Conservation (phyloP, 2,329 filamentous ascomycete species). For the Cercospora sp. region DNA sequence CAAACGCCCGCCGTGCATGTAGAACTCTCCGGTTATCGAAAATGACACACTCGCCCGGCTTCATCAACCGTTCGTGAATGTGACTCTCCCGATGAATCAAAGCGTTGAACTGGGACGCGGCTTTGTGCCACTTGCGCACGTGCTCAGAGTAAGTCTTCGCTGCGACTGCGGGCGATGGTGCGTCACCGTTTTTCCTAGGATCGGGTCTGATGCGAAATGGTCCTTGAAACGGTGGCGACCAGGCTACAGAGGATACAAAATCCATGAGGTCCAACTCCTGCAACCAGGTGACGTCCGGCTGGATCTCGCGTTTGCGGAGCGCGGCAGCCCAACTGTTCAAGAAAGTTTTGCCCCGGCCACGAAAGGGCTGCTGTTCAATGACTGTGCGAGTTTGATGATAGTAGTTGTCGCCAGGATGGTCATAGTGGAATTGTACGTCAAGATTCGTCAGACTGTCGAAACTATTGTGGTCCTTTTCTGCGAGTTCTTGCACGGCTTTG, state of each 20-base stretch:
- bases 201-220: constrained; percentile 29
- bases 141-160: not conserved
- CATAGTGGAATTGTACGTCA: constrained; percentile 50
- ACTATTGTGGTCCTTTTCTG: constrained; percentile 14
- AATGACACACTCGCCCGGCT: constrained; percentile 84
- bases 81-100: constrained; percentile 59
- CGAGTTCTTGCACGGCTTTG: constrained; percentile 53
- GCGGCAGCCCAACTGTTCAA: not conserved
- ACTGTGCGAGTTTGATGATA: constrained; percentile 33
- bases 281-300: not conserved
- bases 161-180: not conserved
- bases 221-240: constrained; percentile 42
- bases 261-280: constrained; percentile 20
- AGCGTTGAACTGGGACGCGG: constrained; percentile 57
- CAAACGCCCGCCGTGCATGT: constrained; percentile 78
- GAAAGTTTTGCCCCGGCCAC: not conserved
- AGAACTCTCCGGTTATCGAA: constrained; percentile 86
- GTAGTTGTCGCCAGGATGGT: constrained; percentile 43
- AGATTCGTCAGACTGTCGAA: constrained; percentile 21
- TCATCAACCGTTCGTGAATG: constrained; percentile 70
- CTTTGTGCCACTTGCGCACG: constrained; percentile 47
- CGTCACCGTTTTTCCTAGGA: not conserved
- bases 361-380: constrained; percentile 25
- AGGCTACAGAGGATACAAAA: constrained; percentile 36
- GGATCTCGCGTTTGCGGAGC: not conserved